Conservation (phyloP, 768 basidiomycete genomes). For the Antrodiella citrinella region DNA sequence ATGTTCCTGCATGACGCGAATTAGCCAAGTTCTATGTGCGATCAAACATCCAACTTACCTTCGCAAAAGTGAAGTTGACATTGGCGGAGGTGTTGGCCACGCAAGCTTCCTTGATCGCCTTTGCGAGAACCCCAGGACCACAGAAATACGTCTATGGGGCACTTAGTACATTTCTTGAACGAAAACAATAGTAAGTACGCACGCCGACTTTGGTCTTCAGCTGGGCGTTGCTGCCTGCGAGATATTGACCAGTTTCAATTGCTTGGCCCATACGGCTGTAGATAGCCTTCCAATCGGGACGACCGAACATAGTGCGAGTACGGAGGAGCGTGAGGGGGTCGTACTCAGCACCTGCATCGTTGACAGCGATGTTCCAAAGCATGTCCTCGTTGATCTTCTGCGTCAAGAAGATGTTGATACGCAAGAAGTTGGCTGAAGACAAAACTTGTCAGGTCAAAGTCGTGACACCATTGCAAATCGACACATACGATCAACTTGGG, state of each 20-base stretch:
- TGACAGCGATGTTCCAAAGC: constrained; percentile 88
- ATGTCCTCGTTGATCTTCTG: constrained; percentile 80
- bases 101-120: constrained; percentile 68
- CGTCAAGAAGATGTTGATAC: constrained; percentile 87
- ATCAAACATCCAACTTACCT: constrained; percentile 36
- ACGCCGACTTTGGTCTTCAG: constrained; percentile 81
- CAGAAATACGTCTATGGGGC: constrained; percentile 74
- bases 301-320: constrained; percentile 84
- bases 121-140: constrained; percentile 70
- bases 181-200: constrained; percentile 24
- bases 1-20: constrained; percentile 39
- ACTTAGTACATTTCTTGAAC: constrained; percentile 1
- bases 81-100: constrained; percentile 41
- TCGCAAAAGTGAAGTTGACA: constrained; percentile 75
- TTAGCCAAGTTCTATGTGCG: neutral
- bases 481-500: constrained; percentile 79
- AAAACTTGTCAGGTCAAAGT: too few species aligned
- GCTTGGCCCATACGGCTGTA: constrained; percentile 67
- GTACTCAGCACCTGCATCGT: constrained; percentile 77
- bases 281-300: constrained; percentile 84
- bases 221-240: constrained; percentile 71
- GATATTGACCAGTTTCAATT: constrained; percentile 76
- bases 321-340: constrained; percentile 86
- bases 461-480: constrained; percentile 6
- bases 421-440: constrained; percentile 83